Conservation (phyloP, 2,329 filamentous ascomycete genomes). For the Cucurbitaria berberidis region DNA sequence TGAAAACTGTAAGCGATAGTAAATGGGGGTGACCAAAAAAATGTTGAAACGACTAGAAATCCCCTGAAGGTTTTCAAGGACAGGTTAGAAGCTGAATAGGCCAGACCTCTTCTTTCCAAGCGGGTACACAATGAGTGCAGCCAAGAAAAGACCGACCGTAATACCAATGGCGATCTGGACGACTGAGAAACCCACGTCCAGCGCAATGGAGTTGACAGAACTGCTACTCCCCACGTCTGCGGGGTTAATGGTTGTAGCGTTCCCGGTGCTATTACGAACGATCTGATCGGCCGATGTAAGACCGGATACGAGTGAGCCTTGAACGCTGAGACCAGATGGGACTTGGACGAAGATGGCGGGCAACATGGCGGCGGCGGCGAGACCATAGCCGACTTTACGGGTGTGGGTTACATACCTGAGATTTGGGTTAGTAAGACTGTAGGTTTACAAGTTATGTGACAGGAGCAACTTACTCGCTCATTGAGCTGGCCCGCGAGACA, state of each 20-base stretch:
- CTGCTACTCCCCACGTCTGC: conserved; percentile 28
- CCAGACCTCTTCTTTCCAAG: conserved; percentile 56
- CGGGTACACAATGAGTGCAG: conserved; percentile 57
- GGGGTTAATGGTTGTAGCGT: conserved; percentile 47
- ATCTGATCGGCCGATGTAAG: conserved; percentile 64
- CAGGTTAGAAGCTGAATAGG: conserved; percentile 41
- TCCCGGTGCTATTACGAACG: conserved; percentile 54
- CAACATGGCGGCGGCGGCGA: conserved; percentile 83
- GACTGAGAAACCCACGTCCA: conserved; percentile 56
- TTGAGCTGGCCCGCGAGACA: conserved; percentile 28
- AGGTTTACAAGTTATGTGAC: background rate
- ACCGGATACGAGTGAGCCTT: conserved; percentile 62
- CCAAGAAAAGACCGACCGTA: conserved; percentile 57
- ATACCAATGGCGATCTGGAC: conserved; percentile 60
- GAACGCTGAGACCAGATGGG: conserved; percentile 64
- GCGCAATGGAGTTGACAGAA: conserved; percentile 52
- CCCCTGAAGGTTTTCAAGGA: background rate
- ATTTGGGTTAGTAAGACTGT: background rate
- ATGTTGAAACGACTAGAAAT: too few species aligned
- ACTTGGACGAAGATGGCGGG: conserved; percentile 82
- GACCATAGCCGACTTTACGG: conserved; percentile 67
- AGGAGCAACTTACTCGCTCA: conserved; percentile 18
- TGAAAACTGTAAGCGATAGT: too few species aligned
- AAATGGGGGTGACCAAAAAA: too few species aligned
- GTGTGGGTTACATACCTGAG: conserved; percentile 32